Evolutionary conservation across 2,329 filamentous ascomycete genomes (phyloP).

Genomic region (Bertia moriformis): DNA sequence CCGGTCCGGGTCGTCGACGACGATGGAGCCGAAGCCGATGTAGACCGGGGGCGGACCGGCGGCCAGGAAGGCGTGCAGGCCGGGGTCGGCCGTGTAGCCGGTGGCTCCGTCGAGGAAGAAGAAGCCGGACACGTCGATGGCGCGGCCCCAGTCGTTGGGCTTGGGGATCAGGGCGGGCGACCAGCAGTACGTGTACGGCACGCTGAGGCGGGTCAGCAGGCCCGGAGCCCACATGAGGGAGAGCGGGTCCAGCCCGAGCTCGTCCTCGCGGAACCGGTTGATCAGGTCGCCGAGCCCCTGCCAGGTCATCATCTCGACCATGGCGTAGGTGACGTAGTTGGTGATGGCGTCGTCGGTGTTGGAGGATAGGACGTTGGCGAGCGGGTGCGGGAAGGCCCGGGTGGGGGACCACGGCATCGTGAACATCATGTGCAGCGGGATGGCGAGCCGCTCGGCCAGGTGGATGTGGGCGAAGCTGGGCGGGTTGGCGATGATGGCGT

Average conservation of each 20-base stretch:
- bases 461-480: constrained; percentile 67
- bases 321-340: constrained; percentile 54
- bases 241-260: constrained; percentile 27
- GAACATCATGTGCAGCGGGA: constrained; percentile 76
- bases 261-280: constrained; percentile 26
- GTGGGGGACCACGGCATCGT: constrained; percentile 71
- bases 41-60: constrained; percentile 12
- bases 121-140: constrained; percentile 37
- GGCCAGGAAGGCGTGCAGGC: constrained; percentile 14
- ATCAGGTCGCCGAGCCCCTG: constrained; percentile 33
- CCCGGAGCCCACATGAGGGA: constrained; percentile 31
- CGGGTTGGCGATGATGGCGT: constrained; percentile 67
- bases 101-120: constrained; percentile 33
- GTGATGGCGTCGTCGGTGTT: constrained; percentile 48
- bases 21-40: constrained; percentile 21
- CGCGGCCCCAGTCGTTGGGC: constrained; percentile 34
- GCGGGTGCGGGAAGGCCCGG: constrained; percentile 54
- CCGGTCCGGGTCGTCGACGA: constrained; percentile 35
- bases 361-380: constrained; percentile 51
- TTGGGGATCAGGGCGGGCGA: constrained; percentile 30
- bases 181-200: constrained; percentile 30
- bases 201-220: constrained; percentile 27
- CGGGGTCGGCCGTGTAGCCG: constrained; percentile 23
- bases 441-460: constrained; percentile 59
- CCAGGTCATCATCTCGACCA: constrained; percentile 63